Conservation (phyloP, 371 early-diverging fungal genomes). For the Conidiobolus incongruus region DNA sequence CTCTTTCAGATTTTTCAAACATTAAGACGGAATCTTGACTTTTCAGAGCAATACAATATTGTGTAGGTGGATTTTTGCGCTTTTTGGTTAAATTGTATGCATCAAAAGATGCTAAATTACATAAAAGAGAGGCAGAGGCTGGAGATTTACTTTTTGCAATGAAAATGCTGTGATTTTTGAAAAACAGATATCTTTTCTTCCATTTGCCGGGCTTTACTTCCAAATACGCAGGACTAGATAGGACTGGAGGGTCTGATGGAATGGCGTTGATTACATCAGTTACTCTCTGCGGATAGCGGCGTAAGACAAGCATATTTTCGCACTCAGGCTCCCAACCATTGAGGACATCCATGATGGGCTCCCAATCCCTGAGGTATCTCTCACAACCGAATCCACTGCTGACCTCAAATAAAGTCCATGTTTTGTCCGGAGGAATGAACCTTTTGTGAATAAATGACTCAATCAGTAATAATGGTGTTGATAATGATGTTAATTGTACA, state of each 20-base stretch:
- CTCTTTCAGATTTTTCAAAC: slow-evolving; percentile 58
- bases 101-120: slow-evolving; percentile 44
- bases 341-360: slow-evolving; percentile 41
- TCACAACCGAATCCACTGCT: slow-evolving; percentile 46
- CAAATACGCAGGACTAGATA: slow-evolving; percentile 23
- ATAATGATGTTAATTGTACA: slow-evolving; percentile 33
- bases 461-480: slow-evolving; percentile 40
- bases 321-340: slow-evolving; percentile 40
- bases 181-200: slow-evolving; percentile 28
- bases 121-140: too few relatives aligned
- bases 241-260: neutral
- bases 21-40: slow-evolving; percentile 45
- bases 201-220: slow-evolving; percentile 41
- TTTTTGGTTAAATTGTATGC: slow-evolving; percentile 47
- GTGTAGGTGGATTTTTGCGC: slow-evolving; percentile 41
- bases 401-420: slow-evolving; percentile 63
- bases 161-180: slow-evolving; percentile 24
- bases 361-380: slow-evolving; percentile 58
- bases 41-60: slow-evolving; percentile 63
- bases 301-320: slow-evolving; percentile 30
- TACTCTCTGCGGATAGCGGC: neutral
- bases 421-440: slow-evolving; percentile 19
- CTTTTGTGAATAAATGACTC: slow-evolving; percentile 25
- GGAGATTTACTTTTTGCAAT: slow-evolving; percentile 27
- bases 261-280: neutral